phyloP scores from a whole-genome alignment of 129 eudicot species.

The Saposhnikovia divaricata region DNA sequence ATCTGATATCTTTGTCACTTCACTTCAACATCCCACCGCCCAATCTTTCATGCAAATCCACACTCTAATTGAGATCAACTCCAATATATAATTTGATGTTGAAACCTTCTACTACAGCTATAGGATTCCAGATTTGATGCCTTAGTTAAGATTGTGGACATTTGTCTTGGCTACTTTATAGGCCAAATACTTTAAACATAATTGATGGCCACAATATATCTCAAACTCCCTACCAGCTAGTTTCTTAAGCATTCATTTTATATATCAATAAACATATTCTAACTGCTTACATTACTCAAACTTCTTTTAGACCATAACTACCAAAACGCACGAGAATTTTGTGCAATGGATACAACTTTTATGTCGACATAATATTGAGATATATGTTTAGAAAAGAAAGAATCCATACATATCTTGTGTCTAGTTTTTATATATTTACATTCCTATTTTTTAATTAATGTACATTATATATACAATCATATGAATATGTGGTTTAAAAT shows the following conservation, averaged over 20 bases:
- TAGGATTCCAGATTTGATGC: constrained; percentile 7
- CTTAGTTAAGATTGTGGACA: background rate
- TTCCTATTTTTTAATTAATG: too few relatives aligned
- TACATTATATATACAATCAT: too few relatives aligned
- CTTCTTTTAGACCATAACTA: too few relatives aligned
- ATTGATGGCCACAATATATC: constrained; percentile 2
- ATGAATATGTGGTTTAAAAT: background rate
- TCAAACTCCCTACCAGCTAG: background rate
- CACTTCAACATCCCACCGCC: constrained; percentile 4
- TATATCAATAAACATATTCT: background rate
- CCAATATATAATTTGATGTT: background rate
- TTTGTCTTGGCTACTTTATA: background rate
- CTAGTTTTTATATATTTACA: too few relatives aligned
- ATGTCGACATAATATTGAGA: too few relatives aligned
- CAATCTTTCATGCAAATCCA: constrained; percentile 1
- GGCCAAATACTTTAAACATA: background rate
- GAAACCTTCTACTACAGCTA: background rate
- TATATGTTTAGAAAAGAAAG: too few relatives aligned
- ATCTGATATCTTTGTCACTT: constrained; percentile 6
- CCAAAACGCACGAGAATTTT: too few relatives aligned
- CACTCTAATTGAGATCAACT: background rate
- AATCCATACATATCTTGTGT: too few relatives aligned
- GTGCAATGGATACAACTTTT: too few relatives aligned
- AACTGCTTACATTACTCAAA: too few relatives aligned
- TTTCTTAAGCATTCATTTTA: background rate